phyloP scores from a whole-genome alignment of 106 monocot genomes.

The Gastrodia elata region DNA sequence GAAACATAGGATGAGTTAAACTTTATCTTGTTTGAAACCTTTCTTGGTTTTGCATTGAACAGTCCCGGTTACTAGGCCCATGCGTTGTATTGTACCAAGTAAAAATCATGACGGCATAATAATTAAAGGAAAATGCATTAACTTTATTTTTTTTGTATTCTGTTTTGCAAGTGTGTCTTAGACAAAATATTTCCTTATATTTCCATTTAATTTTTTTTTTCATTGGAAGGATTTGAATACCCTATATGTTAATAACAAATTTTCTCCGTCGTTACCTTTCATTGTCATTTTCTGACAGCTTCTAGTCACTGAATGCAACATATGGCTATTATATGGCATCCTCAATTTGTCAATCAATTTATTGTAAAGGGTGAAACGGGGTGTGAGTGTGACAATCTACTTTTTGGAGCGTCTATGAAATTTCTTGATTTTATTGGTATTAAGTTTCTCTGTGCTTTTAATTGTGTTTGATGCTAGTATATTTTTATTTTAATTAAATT shows the following conservation, averaged over 20 bases:
- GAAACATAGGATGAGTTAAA: not conserved
- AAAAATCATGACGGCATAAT: not conserved
- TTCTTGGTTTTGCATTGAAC: not conserved
- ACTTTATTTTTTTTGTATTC: not conserved
- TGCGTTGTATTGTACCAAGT: not conserved
- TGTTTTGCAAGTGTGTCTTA: not conserved
- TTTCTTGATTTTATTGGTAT: too few species aligned
- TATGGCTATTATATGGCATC: too few species aligned
- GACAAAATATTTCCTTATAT: not conserved
- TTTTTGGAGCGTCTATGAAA: too few species aligned
- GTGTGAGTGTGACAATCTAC: too few species aligned
- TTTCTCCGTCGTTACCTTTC: not conserved
- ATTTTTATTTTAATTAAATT: too few species aligned
- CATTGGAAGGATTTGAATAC: not conserved
- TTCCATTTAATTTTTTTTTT: not conserved
- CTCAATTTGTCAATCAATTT: too few species aligned
- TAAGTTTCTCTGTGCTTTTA: too few species aligned
- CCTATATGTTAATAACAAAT: not conserved
- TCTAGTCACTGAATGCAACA: not conserved
- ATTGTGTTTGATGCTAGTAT: too few species aligned
- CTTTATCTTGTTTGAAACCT: not conserved
- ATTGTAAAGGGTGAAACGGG: too few species aligned
- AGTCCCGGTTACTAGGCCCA: not conserved
- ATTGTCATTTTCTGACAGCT: not conserved
- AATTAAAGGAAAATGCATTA: not conserved